Evolutionary conservation across 2,329 filamentous ascomycete species (phyloP).

Genomic region (Fusarium drepaniforme): DNA sequence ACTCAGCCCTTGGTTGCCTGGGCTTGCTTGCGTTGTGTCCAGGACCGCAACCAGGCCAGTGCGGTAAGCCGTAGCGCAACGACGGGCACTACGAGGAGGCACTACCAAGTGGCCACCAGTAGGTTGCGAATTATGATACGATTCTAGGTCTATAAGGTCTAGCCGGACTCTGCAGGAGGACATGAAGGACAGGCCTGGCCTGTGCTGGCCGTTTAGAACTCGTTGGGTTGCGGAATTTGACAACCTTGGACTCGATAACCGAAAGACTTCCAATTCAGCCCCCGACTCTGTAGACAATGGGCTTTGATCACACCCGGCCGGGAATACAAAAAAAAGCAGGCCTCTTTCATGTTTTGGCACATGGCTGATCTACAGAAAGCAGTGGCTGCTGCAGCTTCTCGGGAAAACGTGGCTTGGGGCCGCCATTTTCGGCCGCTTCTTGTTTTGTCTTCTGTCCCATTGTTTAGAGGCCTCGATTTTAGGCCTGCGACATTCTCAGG

Average conservation of each 20-base stretch:
- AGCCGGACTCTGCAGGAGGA: slow-evolving; percentile 15
- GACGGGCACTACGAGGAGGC: slow-evolving; percentile 16
- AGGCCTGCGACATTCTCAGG: slow-evolving; percentile 20
- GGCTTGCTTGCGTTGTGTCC: background rate
- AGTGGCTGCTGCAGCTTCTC: slow-evolving; percentile 33
- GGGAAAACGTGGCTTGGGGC: slow-evolving; percentile 41
- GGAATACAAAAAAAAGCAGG: background rate
- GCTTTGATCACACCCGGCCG: slow-evolving; percentile 6
- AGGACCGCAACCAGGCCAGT: slow-evolving; percentile 30
- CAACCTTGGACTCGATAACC: background rate
- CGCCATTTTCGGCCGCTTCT: slow-evolving; percentile 20
- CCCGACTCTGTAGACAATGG: background rate
- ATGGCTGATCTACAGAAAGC: slow-evolving; percentile 24
- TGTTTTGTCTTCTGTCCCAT: slow-evolving; percentile 32
- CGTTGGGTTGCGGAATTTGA: slow-evolving; percentile 14
- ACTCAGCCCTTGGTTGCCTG: slow-evolving; percentile 20
- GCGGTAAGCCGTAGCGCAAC: slow-evolving; percentile 15
- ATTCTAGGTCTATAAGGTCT: slow-evolving; percentile 22
- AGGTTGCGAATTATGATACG: slow-evolving; percentile 34
- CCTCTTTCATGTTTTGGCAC: slow-evolving; percentile 14
- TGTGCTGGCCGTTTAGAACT: slow-evolving; percentile 6
- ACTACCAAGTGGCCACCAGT: slow-evolving; percentile 17
- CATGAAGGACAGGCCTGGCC: slow-evolving; percentile 12
- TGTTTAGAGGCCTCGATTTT: slow-evolving; percentile 27
- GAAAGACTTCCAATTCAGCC: background rate